Evolutionary conservation across 805 yeast genomes (phyloP).

Genomic region (Yarrowia hollandica): DNA sequence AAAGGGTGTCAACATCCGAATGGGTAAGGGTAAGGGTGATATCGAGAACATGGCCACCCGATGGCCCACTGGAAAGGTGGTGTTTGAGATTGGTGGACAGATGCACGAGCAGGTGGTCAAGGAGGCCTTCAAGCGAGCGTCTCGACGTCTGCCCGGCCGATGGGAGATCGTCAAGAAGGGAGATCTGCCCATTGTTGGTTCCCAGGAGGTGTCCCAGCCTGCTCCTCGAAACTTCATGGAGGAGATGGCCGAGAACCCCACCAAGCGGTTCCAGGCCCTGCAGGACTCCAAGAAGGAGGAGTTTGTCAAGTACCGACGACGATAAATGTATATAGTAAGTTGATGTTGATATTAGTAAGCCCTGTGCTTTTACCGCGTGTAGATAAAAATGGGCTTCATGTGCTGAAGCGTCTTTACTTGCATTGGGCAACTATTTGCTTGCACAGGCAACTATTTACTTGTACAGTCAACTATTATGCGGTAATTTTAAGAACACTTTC

Average conservation of each 20-base stretch:
- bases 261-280: constrained; percentile 60
- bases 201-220: constrained; percentile 53
- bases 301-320: constrained; percentile 62
- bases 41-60: constrained; percentile 97
- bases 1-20: constrained; percentile 98
- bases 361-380: too few relatives aligned
- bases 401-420: too few relatives aligned
- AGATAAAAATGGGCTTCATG: too few relatives aligned
- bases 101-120: constrained; percentile 88
- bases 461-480: too few relatives aligned
- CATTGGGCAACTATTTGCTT: too few relatives aligned
- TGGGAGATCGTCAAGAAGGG: constrained; percentile 76
- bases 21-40: constrained; percentile 99
- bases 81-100: constrained; percentile 75
- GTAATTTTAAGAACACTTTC: too few relatives aligned
- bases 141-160: constrained; percentile 87
- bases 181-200: constrained; percentile 70
- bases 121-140: constrained; percentile 85
- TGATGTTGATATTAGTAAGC: too few relatives aligned
- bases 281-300: constrained; percentile 52
- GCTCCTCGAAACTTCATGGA: constrained; percentile 55
- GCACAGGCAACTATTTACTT: too few relatives aligned
- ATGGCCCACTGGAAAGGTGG: constrained; percentile 91
- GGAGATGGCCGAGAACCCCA: constrained; percentile 58
- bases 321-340: constrained; percentile 43